Evolutionary conservation across 2,329 filamentous ascomycete genomes (phyloP), one percentile per base, ranked within the genome.

Genomic region (Diaporthe vaccinii): DNA sequence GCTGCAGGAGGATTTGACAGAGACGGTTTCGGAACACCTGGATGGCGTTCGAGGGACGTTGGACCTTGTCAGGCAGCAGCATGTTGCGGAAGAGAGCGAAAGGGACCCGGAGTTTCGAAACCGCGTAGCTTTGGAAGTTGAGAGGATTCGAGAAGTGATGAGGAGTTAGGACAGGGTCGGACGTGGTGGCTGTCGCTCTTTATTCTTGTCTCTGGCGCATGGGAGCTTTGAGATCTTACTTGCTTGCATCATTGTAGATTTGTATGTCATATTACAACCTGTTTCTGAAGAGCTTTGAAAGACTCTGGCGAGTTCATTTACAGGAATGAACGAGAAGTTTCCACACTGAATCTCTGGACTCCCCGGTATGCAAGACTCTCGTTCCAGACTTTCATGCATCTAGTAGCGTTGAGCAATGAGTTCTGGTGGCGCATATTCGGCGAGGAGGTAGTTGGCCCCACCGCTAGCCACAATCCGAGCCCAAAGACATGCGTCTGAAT

Each of bases 141-240:
- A 44, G 17, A 67, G 25, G 20, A 12, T 51, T 15, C 25, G 62
- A 6, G 15, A 15, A 4, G 3, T 36, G 25, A 51, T 84, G 76
- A 76, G 82, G 76, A 8, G 10, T 9, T 49, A 67, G n/a, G n/a
- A 2, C 3, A 15, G 20, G 28, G 53, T 14, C 14, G 31, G 17
- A 4, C 7, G 20, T 49, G 20, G 17, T 49, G 44, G 6, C 20
- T 49, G 2, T 49, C 1, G 20, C 20, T 49, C 44, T 9, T 7
- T 7, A 2, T 22, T 22, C 17, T 49, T 9, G 17, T 17, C 4
- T 22, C 20, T 49, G 44, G 17, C 3, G 20, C 4, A 49, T 22
- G 20, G 17, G 17, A 20, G 3, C 8, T 8, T 49, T 53, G n/a
- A 3, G 15, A 53, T 53, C 28, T 49, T 7, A 49, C 22, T 22